Base-by-base conservation (phyloP, 495 filamentous ascomycete genomes). In the Evansstolkia leycettana region DNA sequence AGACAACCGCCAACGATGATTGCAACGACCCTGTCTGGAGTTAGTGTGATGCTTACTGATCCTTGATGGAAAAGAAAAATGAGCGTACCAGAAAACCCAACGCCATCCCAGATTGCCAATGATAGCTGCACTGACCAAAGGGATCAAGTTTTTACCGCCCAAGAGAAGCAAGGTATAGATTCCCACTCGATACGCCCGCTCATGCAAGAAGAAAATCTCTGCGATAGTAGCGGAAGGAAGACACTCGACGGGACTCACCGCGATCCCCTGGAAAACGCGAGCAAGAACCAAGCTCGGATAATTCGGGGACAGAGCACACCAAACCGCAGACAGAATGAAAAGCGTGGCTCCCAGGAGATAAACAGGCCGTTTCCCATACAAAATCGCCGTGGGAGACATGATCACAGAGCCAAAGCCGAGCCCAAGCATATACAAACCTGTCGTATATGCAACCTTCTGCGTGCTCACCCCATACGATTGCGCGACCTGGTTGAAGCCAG, bases 151-250 rank as follows among this genome's bases (percentile, higher is more conserved):
- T 65, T 95, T 96, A 11, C 90, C 90, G 8, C 87, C 84, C 0
- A 98, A 71, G 9, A 95, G 67, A 2, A 95, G 56, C 8, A 98
- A 58, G 0, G 89, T 94, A 52, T 98, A 98, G 14, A 95, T 86
- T n/a, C 90, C 90, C 23, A 98, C 74, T 7, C 90, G 80, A 50
- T 88, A 96, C 1, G 90, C 90, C 28, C 89, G 69, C 59, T 96
- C 90, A 42, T 96, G 90, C 12, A 96, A 64, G 50, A 94, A 95
- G 63, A 85, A 98, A 42, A 96, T 95, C 55, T 98, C 90, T 6
- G 88, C 87, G 42, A 96, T 86, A 0, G 87, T 93, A 9, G 90
- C 90, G 2, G 86, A 93, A 0, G 90, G 90, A 32, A 98, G 70
- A 47, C 85, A 89, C 56, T 98, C 90, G n/a, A 92, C 84, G 0